A percentile compares a stretch with the other conserved stretches of the same genome.
Conservation (phyloP, 1,284 basidiomycete genomes). For the Leccinum pachyderme region DNA sequence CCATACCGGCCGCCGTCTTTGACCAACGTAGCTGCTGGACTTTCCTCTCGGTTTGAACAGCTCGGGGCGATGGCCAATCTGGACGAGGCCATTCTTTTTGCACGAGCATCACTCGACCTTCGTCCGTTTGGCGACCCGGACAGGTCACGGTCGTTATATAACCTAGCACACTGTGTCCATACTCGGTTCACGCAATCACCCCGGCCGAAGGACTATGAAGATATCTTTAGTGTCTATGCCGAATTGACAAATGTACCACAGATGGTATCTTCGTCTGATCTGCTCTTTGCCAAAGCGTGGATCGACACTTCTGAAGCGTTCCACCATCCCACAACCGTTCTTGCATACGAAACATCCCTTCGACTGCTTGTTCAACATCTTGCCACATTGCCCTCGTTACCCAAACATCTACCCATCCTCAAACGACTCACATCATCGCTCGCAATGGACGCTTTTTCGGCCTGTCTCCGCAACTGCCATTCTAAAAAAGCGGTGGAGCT, state of each 20-base stretch:
- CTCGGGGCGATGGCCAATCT: neutral
- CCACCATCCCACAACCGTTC: neutral
- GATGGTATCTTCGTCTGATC: neutral
- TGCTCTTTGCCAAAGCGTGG: neutral
- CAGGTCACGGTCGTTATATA: neutral
- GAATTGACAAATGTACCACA: neutral
- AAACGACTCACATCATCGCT: neutral
- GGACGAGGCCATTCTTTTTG: neutral
- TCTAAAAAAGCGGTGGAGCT: neutral
- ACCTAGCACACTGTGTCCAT: neutral
- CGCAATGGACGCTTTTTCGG: neutral
- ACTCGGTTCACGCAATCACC: neutral
- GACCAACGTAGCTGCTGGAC: neutral
- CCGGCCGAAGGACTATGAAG: neutral
- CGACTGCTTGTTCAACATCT: neutral
- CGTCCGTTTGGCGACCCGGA: neutral
- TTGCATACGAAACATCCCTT: neutral
- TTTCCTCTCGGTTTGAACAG: neutral
- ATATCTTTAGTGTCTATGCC: neutral
- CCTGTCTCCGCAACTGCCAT: neutral
- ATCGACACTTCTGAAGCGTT: neutral
- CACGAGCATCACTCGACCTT: neutral
- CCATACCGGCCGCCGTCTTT: neutral
- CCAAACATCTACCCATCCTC: neutral
- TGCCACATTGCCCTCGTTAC: neutral